These are phyloP conservation scores for Penicillium sp. DNA, from an alignment of 2,329 filamentous ascomycete species.

Conservation along the genomic window DNA sequence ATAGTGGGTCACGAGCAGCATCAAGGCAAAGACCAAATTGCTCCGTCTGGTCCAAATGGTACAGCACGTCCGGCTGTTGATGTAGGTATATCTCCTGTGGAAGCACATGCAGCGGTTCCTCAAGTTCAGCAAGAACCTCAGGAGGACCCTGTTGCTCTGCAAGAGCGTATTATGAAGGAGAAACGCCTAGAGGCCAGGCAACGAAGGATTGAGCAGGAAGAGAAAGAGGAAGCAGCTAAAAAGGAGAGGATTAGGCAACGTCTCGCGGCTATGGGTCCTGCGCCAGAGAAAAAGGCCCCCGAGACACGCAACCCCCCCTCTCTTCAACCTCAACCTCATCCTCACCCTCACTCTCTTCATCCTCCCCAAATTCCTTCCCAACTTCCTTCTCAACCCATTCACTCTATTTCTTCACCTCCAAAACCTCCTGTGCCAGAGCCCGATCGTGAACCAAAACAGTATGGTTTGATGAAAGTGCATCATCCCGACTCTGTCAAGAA, in stretches of 20 bases:
- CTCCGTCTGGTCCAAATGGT: slow-evolving; percentile 21
- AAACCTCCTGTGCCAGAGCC: slow-evolving; percentile 52
- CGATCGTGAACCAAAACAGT: slow-evolving; percentile 50
- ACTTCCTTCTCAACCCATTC: not conserved
- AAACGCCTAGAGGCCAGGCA: slow-evolving; percentile 51
- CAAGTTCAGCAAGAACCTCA: slow-evolving; percentile 19
- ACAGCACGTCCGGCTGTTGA: slow-evolving; percentile 24
- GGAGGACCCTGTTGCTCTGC: slow-evolving; percentile 43
- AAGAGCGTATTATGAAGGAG: slow-evolving; percentile 54
- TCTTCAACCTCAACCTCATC: slow-evolving; percentile 22
- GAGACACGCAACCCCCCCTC: slow-evolving; percentile 23
- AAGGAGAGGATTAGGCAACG: slow-evolving; percentile 51
- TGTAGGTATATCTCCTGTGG: slow-evolving; percentile 23
- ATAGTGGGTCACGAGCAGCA: slow-evolving; percentile 22
- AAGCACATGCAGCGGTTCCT: slow-evolving; percentile 15
- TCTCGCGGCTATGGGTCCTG: slow-evolving; percentile 46
- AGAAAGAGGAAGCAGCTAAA: slow-evolving; percentile 49
- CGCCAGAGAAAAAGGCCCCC: slow-evolving; percentile 30
- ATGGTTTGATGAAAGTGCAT: slow-evolving; percentile 56
- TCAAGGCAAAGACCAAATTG: slow-evolving; percentile 18
- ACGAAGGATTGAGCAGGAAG: slow-evolving; percentile 46
- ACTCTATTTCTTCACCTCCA: slow-evolving; percentile 44
- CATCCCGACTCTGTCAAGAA: slow-evolving; percentile 47
- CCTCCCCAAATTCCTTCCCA: slow-evolving; percentile 1
- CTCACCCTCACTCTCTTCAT: slow-evolving; percentile 2